Percentiles rank a stretch among this genome's conserved stretches.
Evolutionary conservation across 2,329 filamentous ascomycete species (phyloP).

Genomic region (Leptographium procerum): DNA sequence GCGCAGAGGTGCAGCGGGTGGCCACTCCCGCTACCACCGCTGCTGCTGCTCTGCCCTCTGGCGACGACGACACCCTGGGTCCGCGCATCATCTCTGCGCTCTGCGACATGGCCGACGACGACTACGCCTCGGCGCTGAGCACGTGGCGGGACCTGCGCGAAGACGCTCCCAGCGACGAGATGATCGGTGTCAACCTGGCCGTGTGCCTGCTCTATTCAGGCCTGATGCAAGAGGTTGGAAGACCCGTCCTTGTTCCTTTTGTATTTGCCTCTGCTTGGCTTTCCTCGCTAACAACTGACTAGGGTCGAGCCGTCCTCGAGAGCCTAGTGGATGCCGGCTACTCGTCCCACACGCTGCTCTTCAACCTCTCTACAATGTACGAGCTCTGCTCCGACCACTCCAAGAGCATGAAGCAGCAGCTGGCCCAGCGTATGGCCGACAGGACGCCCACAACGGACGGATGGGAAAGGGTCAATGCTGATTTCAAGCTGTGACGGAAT

Average conservation of each 20-base stretch:
- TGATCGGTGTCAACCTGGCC: conserved; percentile 71
- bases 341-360: conserved; percentile 69
- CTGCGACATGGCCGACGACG: conserved; percentile 65
- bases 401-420: conserved; percentile 52
- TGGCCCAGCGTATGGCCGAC: conserved; percentile 59
- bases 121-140: conserved; percentile 52
- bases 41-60: too few relatives aligned
- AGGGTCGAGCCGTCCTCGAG: conserved; percentile 59
- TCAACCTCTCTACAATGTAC: conserved; percentile 85
- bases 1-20: conserved; percentile 31
- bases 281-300: conserved; percentile 14
- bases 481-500: conserved; percentile 57
- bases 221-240: conserved; percentile 54
- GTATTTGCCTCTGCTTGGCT: too few relatives aligned
- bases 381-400: conserved; percentile 79
- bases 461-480: conserved; percentile 59
- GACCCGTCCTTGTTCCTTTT: too few relatives aligned
- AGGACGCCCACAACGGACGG: conserved; percentile 45
- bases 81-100: conserved; percentile 53
- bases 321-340: conserved; percentile 48
- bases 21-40: conserved; percentile 11
- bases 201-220: conserved; percentile 78
- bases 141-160: conserved; percentile 45
- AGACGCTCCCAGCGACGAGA: conserved; percentile 41
- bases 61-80: conserved; percentile 19